Evolutionary conservation across 176 grass and related monocot genomes (phyloP).

Genomic region (Tillandsia fasciculata): DNA sequence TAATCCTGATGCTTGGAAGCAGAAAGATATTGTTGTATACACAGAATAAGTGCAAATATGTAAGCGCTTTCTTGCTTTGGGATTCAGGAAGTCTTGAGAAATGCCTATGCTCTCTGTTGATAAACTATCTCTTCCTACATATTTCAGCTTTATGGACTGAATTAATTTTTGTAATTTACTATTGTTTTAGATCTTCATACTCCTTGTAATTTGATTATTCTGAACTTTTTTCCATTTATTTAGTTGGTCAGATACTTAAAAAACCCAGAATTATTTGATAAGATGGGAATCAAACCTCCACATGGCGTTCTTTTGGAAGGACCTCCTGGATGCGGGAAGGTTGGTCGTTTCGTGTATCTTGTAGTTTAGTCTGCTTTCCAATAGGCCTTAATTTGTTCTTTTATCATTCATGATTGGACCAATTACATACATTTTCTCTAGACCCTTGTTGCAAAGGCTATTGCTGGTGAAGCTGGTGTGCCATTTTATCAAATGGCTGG

Average conservation of each 20-base stretch:
- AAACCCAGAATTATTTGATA: conserved; percentile 37
- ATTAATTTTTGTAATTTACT: too few relatives aligned
- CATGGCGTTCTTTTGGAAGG: conserved; percentile 35
- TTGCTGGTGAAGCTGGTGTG: conserved; percentile 33
- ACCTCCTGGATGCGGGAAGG: conserved; percentile 35
- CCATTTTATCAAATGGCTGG: conserved; percentile 45
- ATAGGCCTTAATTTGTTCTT: not conserved
- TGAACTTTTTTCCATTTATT: not conserved
- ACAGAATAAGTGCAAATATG: too few relatives aligned
- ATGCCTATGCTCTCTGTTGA: too few relatives aligned
- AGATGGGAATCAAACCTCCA: conserved; percentile 34
- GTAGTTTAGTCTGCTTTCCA: not conserved
- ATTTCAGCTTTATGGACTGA: too few relatives aligned
- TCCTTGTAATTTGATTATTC: not conserved
- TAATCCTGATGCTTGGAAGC: not conserved
- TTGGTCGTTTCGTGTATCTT: not conserved
- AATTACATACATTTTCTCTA: conserved; percentile 1
- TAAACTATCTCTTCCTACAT: too few relatives aligned
- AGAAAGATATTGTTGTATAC: too few relatives aligned
- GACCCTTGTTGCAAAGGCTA: conserved; percentile 33
- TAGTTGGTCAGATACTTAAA: conserved; percentile 36
- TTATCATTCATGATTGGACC: not conserved
- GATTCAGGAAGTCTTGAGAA: too few relatives aligned
- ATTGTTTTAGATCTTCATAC: not conserved
- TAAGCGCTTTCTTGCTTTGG: too few relatives aligned